Conservation (phyloP, 2,329 filamentous ascomycete species). For the Aureobasidium lini region DNA sequence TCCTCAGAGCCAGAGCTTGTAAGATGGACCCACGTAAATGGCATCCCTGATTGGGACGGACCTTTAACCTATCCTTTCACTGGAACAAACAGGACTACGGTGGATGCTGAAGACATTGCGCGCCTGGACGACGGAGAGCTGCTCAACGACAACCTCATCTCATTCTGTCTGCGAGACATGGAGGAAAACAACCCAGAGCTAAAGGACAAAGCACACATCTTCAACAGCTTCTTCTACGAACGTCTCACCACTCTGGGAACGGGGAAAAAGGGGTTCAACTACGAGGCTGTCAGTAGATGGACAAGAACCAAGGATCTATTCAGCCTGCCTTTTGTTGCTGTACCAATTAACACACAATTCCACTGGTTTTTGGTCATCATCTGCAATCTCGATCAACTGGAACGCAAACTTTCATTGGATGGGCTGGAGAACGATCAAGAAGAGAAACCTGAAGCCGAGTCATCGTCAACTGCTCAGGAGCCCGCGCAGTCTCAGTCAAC, state of each 20-base stretch:
- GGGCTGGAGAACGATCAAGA: background rate
- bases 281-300: conserved; percentile 79
- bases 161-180: conserved; percentile 65
- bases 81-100: conserved; percentile 55
- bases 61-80: conserved; percentile 55
- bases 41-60: conserved; percentile 21
- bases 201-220: conserved; percentile 65
- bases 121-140: conserved; percentile 78
- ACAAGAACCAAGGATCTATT: conserved; percentile 80
- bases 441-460: background rate
- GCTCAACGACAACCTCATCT: conserved; percentile 86
- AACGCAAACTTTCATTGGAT: background rate
- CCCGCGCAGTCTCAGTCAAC: background rate
- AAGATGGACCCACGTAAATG: conserved; percentile 2
- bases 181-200: conserved; percentile 28
- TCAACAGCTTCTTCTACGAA: conserved; percentile 88
- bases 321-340: conserved; percentile 76
- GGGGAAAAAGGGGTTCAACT: conserved; percentile 60
- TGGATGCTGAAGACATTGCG: conserved; percentile 65
- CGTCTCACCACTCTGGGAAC: conserved; percentile 57
- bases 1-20: background rate
- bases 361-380: conserved; percentile 98
- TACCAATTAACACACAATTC: conserved; percentile 75
- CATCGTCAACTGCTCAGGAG: background rate
- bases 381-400: conserved; percentile 63